A percentile compares a stretch with the other conserved stretches of the same genome.
Evolutionary conservation across 1,284 basidiomycete species (phyloP).

Genomic region (Meira miltonrushii): DNA sequence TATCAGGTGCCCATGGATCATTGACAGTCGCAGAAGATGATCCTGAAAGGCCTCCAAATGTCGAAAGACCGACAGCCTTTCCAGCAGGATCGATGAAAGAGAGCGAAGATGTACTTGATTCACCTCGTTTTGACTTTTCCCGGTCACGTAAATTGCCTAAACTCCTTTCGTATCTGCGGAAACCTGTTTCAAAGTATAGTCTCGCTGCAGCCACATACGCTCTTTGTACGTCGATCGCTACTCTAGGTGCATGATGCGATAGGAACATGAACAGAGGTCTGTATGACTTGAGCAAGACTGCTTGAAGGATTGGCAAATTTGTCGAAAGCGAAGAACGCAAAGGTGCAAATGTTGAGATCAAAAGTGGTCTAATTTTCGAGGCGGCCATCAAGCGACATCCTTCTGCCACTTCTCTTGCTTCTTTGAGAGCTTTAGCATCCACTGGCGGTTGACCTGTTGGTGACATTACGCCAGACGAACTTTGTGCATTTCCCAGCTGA

Average conservation of each 20-base stretch:
- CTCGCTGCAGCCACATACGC: slow-evolving; percentile 78
- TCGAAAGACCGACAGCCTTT: slow-evolving; percentile 1
- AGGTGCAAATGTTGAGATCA: slow-evolving; percentile 9
- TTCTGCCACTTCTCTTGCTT: slow-evolving; percentile 75
- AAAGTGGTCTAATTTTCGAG: neutral
- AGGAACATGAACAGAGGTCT: slow-evolving; percentile 75
- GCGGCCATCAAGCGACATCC: slow-evolving; percentile 68
- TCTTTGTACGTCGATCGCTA: slow-evolving; percentile 82
- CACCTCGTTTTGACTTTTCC: slow-evolving; percentile 2
- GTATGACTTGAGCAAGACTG: slow-evolving; percentile 69
- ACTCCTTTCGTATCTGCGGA: slow-evolving; percentile 77
- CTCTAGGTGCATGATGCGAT: slow-evolving; percentile 70
- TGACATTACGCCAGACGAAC: neutral
- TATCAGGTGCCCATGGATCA: slow-evolving; percentile 30
- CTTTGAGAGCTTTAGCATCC: slow-evolving; percentile 66
- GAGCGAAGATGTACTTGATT: slow-evolving; percentile 3
- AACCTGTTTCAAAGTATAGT: slow-evolving; percentile 92
- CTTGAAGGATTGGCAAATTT: slow-evolving; percentile 88
- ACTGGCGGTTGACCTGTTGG: slow-evolving; percentile 1
- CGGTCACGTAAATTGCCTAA: slow-evolving; percentile 14
- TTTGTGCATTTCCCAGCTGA: neutral
- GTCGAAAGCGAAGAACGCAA: slow-evolving; percentile 75
- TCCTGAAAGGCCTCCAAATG: neutral
- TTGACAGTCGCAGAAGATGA: neutral
- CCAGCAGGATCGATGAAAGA: slow-evolving; percentile 9